Base-by-base conservation (phyloP, 2,329 filamentous ascomycete genomes). In the Grosmannia clavigera region DNA sequence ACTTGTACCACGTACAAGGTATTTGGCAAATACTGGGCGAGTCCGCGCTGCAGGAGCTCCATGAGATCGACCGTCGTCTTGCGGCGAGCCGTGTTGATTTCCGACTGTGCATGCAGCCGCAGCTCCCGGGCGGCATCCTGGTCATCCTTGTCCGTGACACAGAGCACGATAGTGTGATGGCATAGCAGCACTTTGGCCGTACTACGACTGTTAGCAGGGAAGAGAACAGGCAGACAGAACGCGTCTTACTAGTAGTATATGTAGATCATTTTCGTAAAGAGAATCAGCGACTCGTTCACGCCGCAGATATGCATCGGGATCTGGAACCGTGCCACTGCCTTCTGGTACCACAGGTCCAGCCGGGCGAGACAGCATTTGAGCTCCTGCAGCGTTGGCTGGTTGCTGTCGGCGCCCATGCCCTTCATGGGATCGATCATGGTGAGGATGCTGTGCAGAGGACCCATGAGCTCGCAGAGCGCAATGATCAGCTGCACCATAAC, bases 401-500 rank as follows among this genome's bases (percentile, higher is more conserved):
- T 27, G 38, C 55, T 27, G 55, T 14, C 40, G 27, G 5, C 11
- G 3, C 29, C 5, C 14, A 9, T 4, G 27, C 29, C 29, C 12
- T 33, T n/a, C 2, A 33, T 33, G 51, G 51, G 51, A n/a, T 53
- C 51, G 29, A 53, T 33, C 51, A 53, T 31, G 51, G 51, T 53
- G 27, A 53, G 38, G 25, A 29, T 27, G 27, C 12, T 9, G 40
- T 40, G 35, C 40, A 57, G 25, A 11, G 55, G 55, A 3, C 22
- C 38, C 38, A 57, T 40, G 25, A 63, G 60, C 53, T 59, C 57
- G 16, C 60, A 60, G 10, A 63, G 43, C 19, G 58, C 43, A 1
- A 52, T 29, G 29, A 57, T 29, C 1, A 63, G 51, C 35, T 58
- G 60, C 27, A 58, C 59, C 11, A 63, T 54, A 3, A 57, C 53